These are phyloP conservation scores for Pulveroboletus ravenelii DNA, from an alignment of 768 basidiomycete species.

Conservation along the genomic window DNA sequence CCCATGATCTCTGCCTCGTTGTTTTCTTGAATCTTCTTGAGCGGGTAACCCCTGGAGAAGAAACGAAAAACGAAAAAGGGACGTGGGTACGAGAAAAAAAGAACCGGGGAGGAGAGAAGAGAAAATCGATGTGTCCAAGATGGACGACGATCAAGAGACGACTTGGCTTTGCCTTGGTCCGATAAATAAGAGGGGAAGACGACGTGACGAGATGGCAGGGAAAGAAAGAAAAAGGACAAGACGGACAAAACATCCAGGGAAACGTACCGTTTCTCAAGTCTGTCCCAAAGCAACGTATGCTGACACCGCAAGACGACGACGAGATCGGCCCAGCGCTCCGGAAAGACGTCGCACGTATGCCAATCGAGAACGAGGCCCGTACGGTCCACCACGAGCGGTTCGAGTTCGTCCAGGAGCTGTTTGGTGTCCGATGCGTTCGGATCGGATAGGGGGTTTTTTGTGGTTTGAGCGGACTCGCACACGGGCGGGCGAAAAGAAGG, in stretches of 20 bases:
- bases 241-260: background rate
- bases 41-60: slow-evolving; percentile 62
- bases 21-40: slow-evolving; percentile 97
- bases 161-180: too few species aligned
- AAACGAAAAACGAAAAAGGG: background rate
- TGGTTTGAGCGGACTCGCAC: too few species aligned
- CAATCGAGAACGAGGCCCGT: slow-evolving; percentile 90
- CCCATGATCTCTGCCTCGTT: slow-evolving; percentile 99
- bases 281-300: slow-evolving; percentile 82
- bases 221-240: background rate
- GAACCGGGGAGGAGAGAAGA: too few species aligned
- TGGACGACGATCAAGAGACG: background rate
- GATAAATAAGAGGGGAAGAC: background rate
- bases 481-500: background rate
- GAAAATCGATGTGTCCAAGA: background rate
- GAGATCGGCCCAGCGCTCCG: slow-evolving; percentile 94
- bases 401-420: slow-evolving; percentile 85
- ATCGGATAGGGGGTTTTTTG: too few species aligned
- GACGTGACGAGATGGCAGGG: background rate
- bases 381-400: slow-evolving; percentile 50
- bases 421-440: background rate
- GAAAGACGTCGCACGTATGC: slow-evolving; percentile 92
- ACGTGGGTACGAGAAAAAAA: too few species aligned
- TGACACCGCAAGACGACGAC: slow-evolving; percentile 90
- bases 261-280: slow-evolving; percentile 76